Evolutionary conservation across 202 grass and related monocot species (phyloP), one percentile per base, ranked within the genome.

Genomic region (Setaria viridis): DNA sequence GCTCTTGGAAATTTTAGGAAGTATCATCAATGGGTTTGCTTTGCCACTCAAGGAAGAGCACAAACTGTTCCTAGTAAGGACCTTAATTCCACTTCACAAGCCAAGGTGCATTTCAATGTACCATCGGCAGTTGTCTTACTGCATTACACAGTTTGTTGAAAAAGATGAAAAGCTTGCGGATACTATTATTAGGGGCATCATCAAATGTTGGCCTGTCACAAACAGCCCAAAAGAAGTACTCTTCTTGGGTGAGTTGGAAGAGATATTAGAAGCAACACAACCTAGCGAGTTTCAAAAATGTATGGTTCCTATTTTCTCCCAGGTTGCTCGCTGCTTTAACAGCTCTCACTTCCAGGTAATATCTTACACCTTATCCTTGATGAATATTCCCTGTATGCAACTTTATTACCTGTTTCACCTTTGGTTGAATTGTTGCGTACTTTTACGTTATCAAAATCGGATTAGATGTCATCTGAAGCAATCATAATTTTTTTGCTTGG

Each of bases 1-100:
- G 82, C 90, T 97, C 29, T 80, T 97, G 85, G 94, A 97, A 56
- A 90, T 97, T 79, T 86, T 94, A 16, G 94, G 94, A 77, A 93
- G 91, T 57, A 93, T 97, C 77, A 97, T 97, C 46, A 97, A 92
- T 14, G 89, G 91, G 25, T 97, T 97, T 86, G 89, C 91, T 78
- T 88, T 94, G 79, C 91, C 94, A 19, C 76, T 97, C 65, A 97
- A 97, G 69, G 94, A 94, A 79, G 93, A 92, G 58, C 93, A 94
- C 83, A 94, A 94, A 56, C n/a, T 92, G 62, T 92, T 94, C 70
- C 86, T 94, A 57, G 69, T 88, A 45, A 80, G 92, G 29, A 84
- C 79, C 16, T 82, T 94, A 58, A 90, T 94, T 77, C 93, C 93
- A 11, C 85, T 94, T 62, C 93, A 94, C 84, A 94, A 94, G 66